Base-by-base conservation (phyloP, 441 rosid species). In the Pelargonium australe region DNA sequence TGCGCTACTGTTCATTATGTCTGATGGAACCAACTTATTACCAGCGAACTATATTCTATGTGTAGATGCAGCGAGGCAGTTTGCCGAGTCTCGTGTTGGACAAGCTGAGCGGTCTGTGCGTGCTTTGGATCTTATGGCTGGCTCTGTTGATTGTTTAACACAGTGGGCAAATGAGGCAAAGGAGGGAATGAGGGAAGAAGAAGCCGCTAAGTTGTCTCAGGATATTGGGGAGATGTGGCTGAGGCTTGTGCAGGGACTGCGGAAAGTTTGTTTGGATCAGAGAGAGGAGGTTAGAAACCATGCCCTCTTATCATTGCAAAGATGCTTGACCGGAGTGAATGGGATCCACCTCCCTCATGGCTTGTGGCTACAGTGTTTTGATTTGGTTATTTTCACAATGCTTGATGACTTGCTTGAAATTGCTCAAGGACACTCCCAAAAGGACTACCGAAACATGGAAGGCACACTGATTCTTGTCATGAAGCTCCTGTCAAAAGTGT, bases 161-260 rank as follows among this genome's bases (percentile, higher is more conserved):
- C 83, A 85, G 70, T 91, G 99, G 99, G 80, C 82, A 63, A 47
- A 37, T 17, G 82, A 88, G 78, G 87, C 96, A 5, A 86, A 80
- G 83, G 86, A 83, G 68, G 80, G 85, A 65, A 79, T 80, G 81
- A 82, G 83, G 31, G 91, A 85, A 77, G 96, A 89, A 64, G 97
- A 84, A 73, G 83, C 80, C 16, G 68, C 75, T 1, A 89, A 82
- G 76, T 68, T 84, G 86, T 74, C 81, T 20, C 91, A 85, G 74
- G 97, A 94, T 77, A 82, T 89, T 45, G 95, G 90, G 34, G 96
- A 94, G 69, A 88, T 91, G 93, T 91, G 98, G 98, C 77, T 91
- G 73, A 86, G 95, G 80, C 91, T 94, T 68, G 96, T 87, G 63
- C 99, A 94, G 74, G 96, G 87, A 67, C 64, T 91, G 69, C 81